Base-by-base conservation (phyloP, 176 grass and related monocot species). In the Carex scoparia region DNA sequence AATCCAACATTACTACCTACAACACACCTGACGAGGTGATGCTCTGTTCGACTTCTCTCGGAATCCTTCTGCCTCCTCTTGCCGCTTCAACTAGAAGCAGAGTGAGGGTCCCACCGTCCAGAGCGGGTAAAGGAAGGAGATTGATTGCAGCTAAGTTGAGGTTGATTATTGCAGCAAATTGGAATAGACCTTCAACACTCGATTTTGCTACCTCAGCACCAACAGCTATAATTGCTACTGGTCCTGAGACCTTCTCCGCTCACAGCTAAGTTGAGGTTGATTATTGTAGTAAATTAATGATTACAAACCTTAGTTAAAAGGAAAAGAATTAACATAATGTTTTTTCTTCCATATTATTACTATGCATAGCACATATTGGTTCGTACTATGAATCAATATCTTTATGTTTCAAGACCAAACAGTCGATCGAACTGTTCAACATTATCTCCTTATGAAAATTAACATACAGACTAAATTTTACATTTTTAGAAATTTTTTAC, bases 121-220 rank as follows among this genome's bases (percentile, higher is more conserved):
- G 81, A 4, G 93, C 93, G 0, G 93, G 96, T 74, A 95, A 68
- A 0, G 96, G 93, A 12, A 98, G 76, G 31, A 98, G 86, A 66
- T 98, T 94, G 56, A 98, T 98, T 0, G 91, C 96, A 5, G 96
- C 96, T 10, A 98, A 91, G 55, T 98, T 98, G 46, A 98, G 89
- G 46, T 98, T 95, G 59, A 98, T 98, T 35, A 95, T 77, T 0
- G 96, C 93, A 0, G 96, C 96, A 48, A 98, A 98, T 79, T 98
- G 93, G 69, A 98, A 98, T 61, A 98, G 13, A 6, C 91, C 96
- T 5, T 94, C 91, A 0, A 86, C 85, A 19, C 89, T 98, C 13
- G 96, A 94, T 84, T 90, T 88, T 0, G 96, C 96, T 16, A 95
- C 96, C 60, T 95, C 93, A 0, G 96, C 93, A 1, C 96, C 96